Evolutionary conservation across 805 yeast genomes (phyloP).

Genomic region (Spathaspora girioi): DNA sequence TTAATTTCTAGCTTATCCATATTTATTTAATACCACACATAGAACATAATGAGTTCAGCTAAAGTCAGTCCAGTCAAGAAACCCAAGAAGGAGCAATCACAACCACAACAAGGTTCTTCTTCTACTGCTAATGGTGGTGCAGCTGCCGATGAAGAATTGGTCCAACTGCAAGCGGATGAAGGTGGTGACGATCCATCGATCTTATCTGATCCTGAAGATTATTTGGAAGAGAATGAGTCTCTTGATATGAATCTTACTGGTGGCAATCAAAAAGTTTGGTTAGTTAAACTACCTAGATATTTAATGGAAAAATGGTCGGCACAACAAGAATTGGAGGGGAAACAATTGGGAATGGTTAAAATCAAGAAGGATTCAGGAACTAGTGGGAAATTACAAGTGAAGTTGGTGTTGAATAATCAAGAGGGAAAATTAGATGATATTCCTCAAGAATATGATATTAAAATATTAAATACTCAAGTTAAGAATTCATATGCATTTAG

Average conservation of each 20-base stretch:
- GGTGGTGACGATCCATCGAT: constrained; percentile 26
- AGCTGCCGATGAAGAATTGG: constrained; percentile 5
- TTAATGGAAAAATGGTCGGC: constrained; percentile 79
- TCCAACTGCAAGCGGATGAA: constrained; percentile 12
- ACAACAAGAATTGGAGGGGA: constrained; percentile 55
- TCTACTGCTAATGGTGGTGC: too few relatives aligned
- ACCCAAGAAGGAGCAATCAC: constrained; percentile 15
- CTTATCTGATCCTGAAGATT: constrained; percentile 42
- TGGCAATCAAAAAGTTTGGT: constrained; percentile 78
- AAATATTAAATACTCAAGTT: constrained; percentile 73
- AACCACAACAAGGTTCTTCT: constrained; percentile 7
- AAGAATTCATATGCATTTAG: constrained; percentile 84
- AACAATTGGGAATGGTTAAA: constrained; percentile 75
- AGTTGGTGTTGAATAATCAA: constrained; percentile 50
- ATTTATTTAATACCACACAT: not conserved
- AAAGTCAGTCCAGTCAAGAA: constrained; percentile 9
- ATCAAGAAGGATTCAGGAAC: constrained; percentile 49
- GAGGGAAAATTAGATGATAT: constrained; percentile 35
- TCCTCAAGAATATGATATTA: constrained; percentile 82
- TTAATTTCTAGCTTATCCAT: not conserved
- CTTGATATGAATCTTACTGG: constrained; percentile 69
- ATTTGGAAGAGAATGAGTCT: constrained; percentile 57
- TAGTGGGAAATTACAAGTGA: constrained; percentile 42
- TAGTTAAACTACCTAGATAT: constrained; percentile 85
- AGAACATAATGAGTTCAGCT: constrained; percentile 7